phyloP scores from a whole-genome alignment of 2,329 filamentous ascomycete genomes.

The Aspergillus quadricinctus region DNA sequence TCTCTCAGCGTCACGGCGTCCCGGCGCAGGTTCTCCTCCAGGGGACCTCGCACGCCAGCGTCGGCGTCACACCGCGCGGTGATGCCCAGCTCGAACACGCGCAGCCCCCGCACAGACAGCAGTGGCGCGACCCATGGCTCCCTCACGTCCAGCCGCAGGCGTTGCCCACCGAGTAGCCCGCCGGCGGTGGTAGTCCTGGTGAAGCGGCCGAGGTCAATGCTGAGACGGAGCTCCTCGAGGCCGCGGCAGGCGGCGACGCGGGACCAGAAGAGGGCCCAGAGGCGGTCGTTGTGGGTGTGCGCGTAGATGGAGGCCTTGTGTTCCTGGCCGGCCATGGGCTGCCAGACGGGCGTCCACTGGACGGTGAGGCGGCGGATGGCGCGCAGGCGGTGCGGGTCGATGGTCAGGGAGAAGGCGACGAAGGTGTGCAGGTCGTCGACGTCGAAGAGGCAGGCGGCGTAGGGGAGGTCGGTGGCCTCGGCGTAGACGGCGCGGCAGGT shows the following conservation, averaged over 20 bases:
- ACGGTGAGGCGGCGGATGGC: slow-evolving; percentile 23
- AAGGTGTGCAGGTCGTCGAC: slow-evolving; percentile 36
- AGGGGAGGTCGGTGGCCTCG: slow-evolving; percentile 28
- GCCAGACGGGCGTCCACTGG: slow-evolving; percentile 34
- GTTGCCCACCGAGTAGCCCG: slow-evolving; percentile 17
- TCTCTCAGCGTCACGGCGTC: slow-evolving; percentile 26
- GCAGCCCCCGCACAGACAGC: slow-evolving; percentile 25
- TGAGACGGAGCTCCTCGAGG: slow-evolving; percentile 21
- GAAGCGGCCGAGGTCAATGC: slow-evolving; percentile 31
- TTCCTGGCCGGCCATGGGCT: slow-evolving; percentile 28
- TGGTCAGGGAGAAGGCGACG: slow-evolving; percentile 25
- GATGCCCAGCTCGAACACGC: slow-evolving; percentile 30
- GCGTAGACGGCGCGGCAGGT: slow-evolving; percentile 33
- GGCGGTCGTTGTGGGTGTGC: slow-evolving; percentile 33
- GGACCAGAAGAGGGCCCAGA: slow-evolving; percentile 31
- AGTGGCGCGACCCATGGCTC: slow-evolving; percentile 30
- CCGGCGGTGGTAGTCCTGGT: slow-evolving; percentile 11
- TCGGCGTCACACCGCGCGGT: slow-evolving; percentile 29
- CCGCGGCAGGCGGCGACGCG: slow-evolving; percentile 16
- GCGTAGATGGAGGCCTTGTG: slow-evolving; percentile 30
- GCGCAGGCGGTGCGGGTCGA: slow-evolving; percentile 16
- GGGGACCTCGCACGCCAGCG: slow-evolving; percentile 15
- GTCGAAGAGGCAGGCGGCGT: slow-evolving; percentile 28
- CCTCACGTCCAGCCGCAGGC: slow-evolving; percentile 20
- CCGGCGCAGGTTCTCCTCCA: slow-evolving; percentile 24